These are phyloP conservation scores for Saturnispora saitoi DNA, from an alignment of 805 yeast species.

Conservation along the genomic window DNA sequence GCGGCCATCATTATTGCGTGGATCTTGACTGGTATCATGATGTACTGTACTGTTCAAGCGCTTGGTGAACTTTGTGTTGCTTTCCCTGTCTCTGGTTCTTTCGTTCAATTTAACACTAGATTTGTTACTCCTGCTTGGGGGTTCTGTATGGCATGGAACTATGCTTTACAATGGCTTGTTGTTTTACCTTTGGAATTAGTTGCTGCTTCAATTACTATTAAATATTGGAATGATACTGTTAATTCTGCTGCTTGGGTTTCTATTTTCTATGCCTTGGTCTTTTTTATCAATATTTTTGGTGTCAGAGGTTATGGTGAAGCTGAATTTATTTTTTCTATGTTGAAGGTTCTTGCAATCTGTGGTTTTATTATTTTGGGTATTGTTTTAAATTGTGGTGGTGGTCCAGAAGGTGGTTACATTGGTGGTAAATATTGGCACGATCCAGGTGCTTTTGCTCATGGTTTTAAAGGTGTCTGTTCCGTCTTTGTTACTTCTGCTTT, in stretches of 20 bases:
- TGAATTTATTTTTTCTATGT: slow-evolving; percentile 46
- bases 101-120: slow-evolving; percentile 51
- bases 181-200: slow-evolving; percentile 48
- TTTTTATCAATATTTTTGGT: slow-evolving; percentile 49
- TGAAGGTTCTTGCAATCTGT: slow-evolving; percentile 48
- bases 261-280: slow-evolving; percentile 43
- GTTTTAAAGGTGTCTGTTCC: slow-evolving; percentile 57
- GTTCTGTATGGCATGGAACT: slow-evolving; percentile 54
- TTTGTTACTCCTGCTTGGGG: slow-evolving; percentile 52
- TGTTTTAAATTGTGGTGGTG: slow-evolving; percentile 55
- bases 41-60: slow-evolving; percentile 56
- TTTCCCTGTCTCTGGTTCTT: slow-evolving; percentile 58
- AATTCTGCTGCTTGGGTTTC: slow-evolving; percentile 50
- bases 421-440: slow-evolving; percentile 52
- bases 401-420: slow-evolving; percentile 47
- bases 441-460: slow-evolving; percentile 49
- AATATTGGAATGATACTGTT: slow-evolving; percentile 37
- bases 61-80: slow-evolving; percentile 56
- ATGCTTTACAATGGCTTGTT: slow-evolving; percentile 46
- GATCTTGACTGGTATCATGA: slow-evolving; percentile 49
- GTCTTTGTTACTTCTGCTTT: slow-evolving; percentile 55
- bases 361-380: slow-evolving; percentile 53
- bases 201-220: slow-evolving; percentile 44
- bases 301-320: slow-evolving; percentile 64
- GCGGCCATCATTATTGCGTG: slow-evolving; percentile 57